Conservation (phyloP, 345 rosid species). For the Ailanthus altissimus region DNA sequence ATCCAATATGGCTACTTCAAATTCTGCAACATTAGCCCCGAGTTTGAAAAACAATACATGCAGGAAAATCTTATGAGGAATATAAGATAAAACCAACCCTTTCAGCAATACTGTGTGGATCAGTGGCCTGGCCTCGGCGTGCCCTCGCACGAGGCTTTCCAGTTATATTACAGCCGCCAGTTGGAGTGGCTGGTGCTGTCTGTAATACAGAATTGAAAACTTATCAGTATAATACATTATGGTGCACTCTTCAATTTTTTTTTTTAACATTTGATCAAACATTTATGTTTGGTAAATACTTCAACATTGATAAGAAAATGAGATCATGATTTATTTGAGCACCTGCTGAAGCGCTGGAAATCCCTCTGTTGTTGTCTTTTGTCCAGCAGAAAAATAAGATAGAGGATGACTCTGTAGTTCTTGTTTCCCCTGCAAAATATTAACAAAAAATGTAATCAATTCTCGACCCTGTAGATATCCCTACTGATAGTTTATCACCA, state of each 20-base stretch:
- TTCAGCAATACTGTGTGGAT: conserved; percentile 71
- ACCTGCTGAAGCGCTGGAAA: conserved; percentile 36
- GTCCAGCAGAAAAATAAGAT: conserved; percentile 25
- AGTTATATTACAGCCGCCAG: conserved; percentile 29
- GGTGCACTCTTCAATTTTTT: conserved; percentile 16
- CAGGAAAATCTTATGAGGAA: conserved; percentile 4
- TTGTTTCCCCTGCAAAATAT: conserved; percentile 37
- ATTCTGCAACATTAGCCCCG: neutral
- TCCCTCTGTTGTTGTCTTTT: conserved; percentile 16
- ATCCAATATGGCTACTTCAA: neutral
- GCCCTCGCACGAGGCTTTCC: conserved; percentile 58
- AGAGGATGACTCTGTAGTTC: conserved; percentile 26
- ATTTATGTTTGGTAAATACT: neutral
- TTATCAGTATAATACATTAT: neutral
- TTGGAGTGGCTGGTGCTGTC: conserved; percentile 30
- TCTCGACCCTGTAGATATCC: neutral
- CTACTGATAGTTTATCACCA: neutral
- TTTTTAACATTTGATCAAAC: neutral
- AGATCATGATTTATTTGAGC: neutral
- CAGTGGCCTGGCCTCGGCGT: conserved; percentile 72
- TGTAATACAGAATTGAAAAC: conserved; percentile 21
- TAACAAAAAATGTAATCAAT: neutral
- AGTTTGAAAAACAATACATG: neutral
- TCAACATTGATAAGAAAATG: neutral
- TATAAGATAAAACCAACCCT: conserved; percentile 36